These are phyloP conservation scores for Linum tenue DNA, from an alignment of 345 rosid genomes.

Conservation along the genomic window DNA sequence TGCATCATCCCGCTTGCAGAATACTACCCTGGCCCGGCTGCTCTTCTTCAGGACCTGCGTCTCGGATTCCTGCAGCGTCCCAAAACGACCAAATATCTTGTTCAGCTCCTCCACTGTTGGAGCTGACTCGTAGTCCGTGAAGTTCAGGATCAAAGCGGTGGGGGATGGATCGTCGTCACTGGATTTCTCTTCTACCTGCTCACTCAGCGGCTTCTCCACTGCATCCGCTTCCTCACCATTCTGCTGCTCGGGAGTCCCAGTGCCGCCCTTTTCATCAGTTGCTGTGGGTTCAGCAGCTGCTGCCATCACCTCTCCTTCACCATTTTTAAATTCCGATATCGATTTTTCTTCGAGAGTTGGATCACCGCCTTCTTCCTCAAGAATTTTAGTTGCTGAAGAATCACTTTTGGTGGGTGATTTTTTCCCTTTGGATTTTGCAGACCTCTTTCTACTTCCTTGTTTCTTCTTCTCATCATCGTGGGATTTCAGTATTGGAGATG, in stretches of 20 bases:
- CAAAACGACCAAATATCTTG: constrained; percentile 44
- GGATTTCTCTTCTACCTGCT: constrained; percentile 14
- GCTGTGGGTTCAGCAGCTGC: constrained; percentile 12
- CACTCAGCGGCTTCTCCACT: constrained; percentile 6
- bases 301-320: constrained; percentile 14
- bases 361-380: constrained; percentile 27
- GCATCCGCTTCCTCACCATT: constrained; percentile 14
- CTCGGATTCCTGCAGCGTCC: constrained; percentile 34
- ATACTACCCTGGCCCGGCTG: constrained; percentile 48
- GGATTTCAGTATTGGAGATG: constrained; percentile 17
- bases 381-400: constrained; percentile 20
- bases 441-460: constrained; percentile 17
- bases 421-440: constrained; percentile 16
- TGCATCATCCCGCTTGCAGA: constrained; percentile 40
- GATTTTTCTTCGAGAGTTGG: constrained; percentile 24
- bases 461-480: neutral
- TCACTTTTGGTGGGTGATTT: constrained; percentile 14
- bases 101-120: constrained; percentile 40
- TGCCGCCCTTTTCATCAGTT: constrained; percentile 11
- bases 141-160: constrained; percentile 48
- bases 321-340: constrained; percentile 16
- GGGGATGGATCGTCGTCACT: constrained; percentile 20
- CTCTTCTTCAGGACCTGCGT: constrained; percentile 41
- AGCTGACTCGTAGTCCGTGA: constrained; percentile 34
- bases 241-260: constrained; percentile 20